A percentile compares a stretch with the other conserved stretches of the same genome.
Evolutionary conservation across 148 eudicot genomes (phyloP).

Genomic region (Camellia lanceoleosa): DNA sequence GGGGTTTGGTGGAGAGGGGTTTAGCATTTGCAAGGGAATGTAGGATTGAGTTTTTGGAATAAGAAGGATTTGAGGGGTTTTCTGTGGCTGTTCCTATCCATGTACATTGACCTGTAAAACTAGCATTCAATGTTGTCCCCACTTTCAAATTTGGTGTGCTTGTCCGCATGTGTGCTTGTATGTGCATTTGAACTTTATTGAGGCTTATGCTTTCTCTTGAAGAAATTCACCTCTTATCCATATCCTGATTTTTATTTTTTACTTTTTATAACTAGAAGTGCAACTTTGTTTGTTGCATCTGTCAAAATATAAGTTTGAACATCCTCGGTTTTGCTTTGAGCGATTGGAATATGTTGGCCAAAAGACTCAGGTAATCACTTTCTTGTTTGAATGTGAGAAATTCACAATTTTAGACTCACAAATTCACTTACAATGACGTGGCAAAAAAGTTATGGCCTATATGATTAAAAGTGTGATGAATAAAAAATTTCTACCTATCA

Average conservation of each 20-base stretch:
- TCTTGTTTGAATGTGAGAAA: neutral
- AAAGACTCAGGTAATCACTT: slow-evolving; percentile 76
- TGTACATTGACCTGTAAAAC: neutral
- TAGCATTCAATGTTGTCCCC: neutral
- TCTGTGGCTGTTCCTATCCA: neutral
- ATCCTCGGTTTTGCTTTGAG: slow-evolving; percentile 98
- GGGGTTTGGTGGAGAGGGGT: neutral
- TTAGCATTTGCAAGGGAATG: neutral
- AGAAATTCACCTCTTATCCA: neutral
- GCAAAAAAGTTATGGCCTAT: neutral
- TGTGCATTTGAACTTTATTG: neutral
- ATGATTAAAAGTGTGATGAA: too few relatives aligned
- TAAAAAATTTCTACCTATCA: too few relatives aligned
- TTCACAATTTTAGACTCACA: neutral
- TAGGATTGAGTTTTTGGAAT: neutral
- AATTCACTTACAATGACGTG: neutral
- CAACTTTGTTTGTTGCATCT: slow-evolving; percentile 94
- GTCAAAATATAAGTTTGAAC: slow-evolving; percentile 86
- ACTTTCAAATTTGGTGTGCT: neutral
- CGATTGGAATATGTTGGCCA: slow-evolving; percentile 94
- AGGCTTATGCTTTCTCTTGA: neutral
- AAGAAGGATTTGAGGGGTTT: neutral
- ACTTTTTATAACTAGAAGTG: neutral
- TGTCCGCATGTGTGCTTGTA: neutral
- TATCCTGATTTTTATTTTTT: neutral